Conservation (phyloP, 2,329 filamentous ascomycete genomes). For the Arthroderma sp. region DNA sequence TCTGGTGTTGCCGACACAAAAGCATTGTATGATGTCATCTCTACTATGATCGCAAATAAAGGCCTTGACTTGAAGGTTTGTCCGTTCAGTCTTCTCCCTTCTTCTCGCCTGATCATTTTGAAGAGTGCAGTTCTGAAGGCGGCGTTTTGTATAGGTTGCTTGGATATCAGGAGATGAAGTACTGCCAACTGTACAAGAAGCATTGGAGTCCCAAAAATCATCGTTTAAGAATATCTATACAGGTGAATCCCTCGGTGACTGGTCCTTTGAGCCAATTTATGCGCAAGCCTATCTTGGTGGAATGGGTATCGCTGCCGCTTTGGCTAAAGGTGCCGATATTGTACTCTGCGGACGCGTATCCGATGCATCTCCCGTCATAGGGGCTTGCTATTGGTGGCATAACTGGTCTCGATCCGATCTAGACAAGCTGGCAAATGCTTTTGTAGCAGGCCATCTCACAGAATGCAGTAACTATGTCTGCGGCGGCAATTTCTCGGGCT, state of each 20-base stretch:
- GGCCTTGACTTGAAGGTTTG: slow-evolving; percentile 28
- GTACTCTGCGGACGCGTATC: slow-evolving; percentile 33
- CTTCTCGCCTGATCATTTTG: neutral
- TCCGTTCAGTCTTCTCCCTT: neutral
- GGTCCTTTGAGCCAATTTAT: slow-evolving; percentile 24
- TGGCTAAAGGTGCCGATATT: slow-evolving; percentile 31
- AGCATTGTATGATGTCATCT: slow-evolving; percentile 27
- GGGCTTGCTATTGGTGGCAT: slow-evolving; percentile 31
- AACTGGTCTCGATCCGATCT: slow-evolving; percentile 27
- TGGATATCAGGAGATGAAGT: slow-evolving; percentile 38
- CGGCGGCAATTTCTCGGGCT: slow-evolving; percentile 33
- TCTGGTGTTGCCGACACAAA: slow-evolving; percentile 32
- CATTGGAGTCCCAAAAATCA: slow-evolving; percentile 20
- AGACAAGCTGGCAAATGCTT: slow-evolving; percentile 28
- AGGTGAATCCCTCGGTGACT: slow-evolving; percentile 21
- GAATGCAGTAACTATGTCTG: slow-evolving; percentile 32
- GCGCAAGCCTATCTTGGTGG: slow-evolving; percentile 26
- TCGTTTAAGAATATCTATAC: slow-evolving; percentile 31
- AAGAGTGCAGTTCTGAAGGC: too few species aligned
- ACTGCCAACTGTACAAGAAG: slow-evolving; percentile 20
- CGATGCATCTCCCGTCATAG: slow-evolving; percentile 33
- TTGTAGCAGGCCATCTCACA: slow-evolving; percentile 27
- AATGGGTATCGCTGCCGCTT: slow-evolving; percentile 26
- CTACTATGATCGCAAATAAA: slow-evolving; percentile 24
- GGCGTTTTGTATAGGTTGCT: slow-evolving; percentile 23